phyloP scores from a whole-genome alignment of 805 yeast genomes.

The Candida endomychidarum region DNA sequence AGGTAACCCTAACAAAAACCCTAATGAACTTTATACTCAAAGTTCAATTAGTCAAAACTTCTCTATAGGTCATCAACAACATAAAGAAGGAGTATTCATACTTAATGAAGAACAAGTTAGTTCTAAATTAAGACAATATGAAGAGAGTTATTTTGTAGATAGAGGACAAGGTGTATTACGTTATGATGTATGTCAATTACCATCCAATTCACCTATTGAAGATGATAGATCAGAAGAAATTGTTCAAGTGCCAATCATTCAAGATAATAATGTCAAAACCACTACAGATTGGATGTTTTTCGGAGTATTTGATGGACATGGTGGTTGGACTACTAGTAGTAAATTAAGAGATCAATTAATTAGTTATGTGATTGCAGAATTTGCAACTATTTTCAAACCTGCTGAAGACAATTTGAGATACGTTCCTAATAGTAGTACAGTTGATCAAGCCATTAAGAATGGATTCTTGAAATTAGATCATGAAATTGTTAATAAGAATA shows the following conservation, averaged over 20 bases:
- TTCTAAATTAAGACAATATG: constrained; percentile 62
- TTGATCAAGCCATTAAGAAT: constrained; percentile 75
- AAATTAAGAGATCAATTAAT: constrained; percentile 79
- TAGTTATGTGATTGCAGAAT: constrained; percentile 71
- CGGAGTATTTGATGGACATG: constrained; percentile 96
- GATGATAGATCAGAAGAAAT: constrained; percentile 88
- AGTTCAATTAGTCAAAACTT: constrained; percentile 43
- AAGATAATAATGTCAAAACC: constrained; percentile 54
- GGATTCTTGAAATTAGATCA: constrained; percentile 86
- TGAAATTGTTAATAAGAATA: constrained; percentile 76
- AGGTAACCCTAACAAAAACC: constrained; percentile 7
- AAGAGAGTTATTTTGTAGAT: constrained; percentile 77
- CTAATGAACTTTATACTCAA: constrained; percentile 33
- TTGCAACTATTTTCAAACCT: constrained; percentile 63
- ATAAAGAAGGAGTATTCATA: constrained; percentile 56
- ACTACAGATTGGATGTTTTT: constrained; percentile 85
- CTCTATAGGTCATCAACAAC: constrained; percentile 43
- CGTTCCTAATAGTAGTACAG: constrained; percentile 64
- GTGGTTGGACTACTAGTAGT: constrained; percentile 93
- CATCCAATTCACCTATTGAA: constrained; percentile 91
- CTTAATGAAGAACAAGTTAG: constrained; percentile 73
- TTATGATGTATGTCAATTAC: constrained; percentile 85
- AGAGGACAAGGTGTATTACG: constrained; percentile 86
- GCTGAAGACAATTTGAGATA: constrained; percentile 53
- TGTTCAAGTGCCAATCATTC: constrained; percentile 66